phyloP scores from a whole-genome alignment of 192 early-diverging fungal species.

The Phlyctochytrium arcticum region DNA sequence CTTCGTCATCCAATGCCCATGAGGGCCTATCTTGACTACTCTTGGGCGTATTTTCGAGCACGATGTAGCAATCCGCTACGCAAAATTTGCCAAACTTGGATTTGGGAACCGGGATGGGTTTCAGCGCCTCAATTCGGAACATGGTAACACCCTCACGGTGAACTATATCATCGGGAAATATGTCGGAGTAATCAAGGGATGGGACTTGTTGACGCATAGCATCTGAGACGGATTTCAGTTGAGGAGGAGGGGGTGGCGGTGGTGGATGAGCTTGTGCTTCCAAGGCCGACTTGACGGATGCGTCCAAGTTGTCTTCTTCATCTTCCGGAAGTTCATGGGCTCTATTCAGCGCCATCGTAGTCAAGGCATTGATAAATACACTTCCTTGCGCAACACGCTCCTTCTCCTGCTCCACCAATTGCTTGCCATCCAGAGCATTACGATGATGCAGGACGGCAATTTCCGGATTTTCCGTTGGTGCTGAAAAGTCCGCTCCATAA shows the following conservation, averaged over 20 bases:
- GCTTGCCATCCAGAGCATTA: not conserved
- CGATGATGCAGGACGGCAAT: constrained; percentile 2
- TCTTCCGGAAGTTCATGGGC: not conserved
- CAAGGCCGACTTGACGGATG: not conserved
- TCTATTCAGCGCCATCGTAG: constrained; percentile 1
- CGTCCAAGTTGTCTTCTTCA: not conserved
- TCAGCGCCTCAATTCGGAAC: constrained; percentile 44
- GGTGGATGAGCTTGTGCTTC: not conserved
- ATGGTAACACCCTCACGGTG: constrained; percentile 22
- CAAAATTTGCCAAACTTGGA: constrained; percentile 34
- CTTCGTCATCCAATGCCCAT: constrained; percentile 7
- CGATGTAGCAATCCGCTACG: constrained; percentile 47
- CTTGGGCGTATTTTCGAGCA: constrained; percentile 16
- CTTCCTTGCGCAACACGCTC: constrained; percentile 20
- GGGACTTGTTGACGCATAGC: constrained; percentile 18
- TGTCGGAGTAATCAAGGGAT: constrained; percentile 33
- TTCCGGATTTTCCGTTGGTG: constrained; percentile 9
- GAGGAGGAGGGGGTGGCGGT: not conserved
- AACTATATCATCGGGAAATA: constrained; percentile 30
- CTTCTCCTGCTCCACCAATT: constrained; percentile 9
- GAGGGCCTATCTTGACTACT: not conserved
- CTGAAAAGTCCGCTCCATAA: constrained; percentile 38
- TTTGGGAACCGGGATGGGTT: constrained; percentile 22
- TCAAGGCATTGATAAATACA: constrained; percentile 38
- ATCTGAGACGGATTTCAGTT: not conserved